phyloP scores from a whole-genome alignment of 2,329 filamentous ascomycete species.

The Cryphonectria naterciae region DNA sequence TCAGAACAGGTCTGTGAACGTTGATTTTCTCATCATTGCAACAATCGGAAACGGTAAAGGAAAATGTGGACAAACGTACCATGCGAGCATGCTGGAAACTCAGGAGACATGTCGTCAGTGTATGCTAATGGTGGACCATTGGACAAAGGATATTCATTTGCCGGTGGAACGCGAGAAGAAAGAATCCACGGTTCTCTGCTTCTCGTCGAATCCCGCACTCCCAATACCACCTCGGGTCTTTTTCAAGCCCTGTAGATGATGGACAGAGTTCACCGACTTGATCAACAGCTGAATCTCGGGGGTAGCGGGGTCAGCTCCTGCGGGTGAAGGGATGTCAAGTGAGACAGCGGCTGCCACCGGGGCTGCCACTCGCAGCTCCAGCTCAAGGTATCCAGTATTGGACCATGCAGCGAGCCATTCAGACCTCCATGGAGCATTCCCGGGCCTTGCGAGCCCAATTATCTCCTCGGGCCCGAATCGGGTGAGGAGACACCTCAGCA shows the following conservation, averaged over 20 bases:
- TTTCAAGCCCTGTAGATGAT: slow-evolving; percentile 74
- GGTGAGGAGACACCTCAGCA: slow-evolving; percentile 66
- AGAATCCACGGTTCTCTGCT: slow-evolving; percentile 73
- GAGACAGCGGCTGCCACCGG: neutral
- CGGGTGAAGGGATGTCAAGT: neutral
- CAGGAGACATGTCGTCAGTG: neutral
- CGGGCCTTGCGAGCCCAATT: slow-evolving; percentile 31
- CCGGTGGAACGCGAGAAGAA: slow-evolving; percentile 66
- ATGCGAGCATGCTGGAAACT: slow-evolving; percentile 28
- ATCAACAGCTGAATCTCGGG: slow-evolving; percentile 46
- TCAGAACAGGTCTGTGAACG: slow-evolving; percentile 87
- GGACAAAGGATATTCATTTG: slow-evolving; percentile 45
- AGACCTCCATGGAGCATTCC: slow-evolving; percentile 28
- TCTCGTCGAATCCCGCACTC: slow-evolving; percentile 73
- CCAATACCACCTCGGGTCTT: slow-evolving; percentile 84
- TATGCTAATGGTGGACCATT: slow-evolving; percentile 33
- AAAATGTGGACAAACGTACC: slow-evolving; percentile 44
- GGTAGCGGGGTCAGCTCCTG: neutral
- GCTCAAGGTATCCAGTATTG: slow-evolving; percentile 56
- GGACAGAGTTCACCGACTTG: slow-evolving; percentile 66
- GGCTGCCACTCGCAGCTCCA: slow-evolving; percentile 18
- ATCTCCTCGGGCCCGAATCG: slow-evolving; percentile 48
- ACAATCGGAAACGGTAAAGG: slow-evolving; percentile 36
- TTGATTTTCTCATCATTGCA: slow-evolving; percentile 72
- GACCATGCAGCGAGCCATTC: slow-evolving; percentile 48